phyloP scores from a whole-genome alignment of 495 filamentous ascomycete genomes.

The Aspergillus sparsus region DNA sequence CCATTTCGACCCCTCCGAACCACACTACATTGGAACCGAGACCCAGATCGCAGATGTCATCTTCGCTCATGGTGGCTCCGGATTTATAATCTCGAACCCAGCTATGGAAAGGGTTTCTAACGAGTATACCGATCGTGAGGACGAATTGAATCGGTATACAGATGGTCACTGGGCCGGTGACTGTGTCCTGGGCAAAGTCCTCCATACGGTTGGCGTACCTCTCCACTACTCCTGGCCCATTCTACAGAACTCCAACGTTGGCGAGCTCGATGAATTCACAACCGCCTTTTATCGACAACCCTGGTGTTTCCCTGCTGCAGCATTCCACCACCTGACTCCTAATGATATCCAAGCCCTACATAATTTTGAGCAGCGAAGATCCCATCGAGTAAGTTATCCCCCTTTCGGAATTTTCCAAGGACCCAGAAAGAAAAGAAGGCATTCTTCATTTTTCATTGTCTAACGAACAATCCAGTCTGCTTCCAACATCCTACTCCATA shows the following conservation, averaged over 20 bases:
- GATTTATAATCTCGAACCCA: constrained; percentile 62
- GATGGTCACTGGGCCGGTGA: constrained; percentile 68
- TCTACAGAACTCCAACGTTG: constrained; percentile 50
- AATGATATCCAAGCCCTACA: constrained; percentile 41
- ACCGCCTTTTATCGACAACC: constrained; percentile 41
- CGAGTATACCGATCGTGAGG: constrained; percentile 45
- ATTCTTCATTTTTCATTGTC: background rate
- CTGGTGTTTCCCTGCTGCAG: constrained; percentile 59
- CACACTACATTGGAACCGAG: constrained; percentile 61
- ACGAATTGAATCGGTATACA: constrained; percentile 54
- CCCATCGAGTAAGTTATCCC: constrained; percentile 32
- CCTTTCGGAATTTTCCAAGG: background rate
- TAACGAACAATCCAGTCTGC: constrained; percentile 29
- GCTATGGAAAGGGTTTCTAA: constrained; percentile 51
- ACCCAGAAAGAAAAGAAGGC: constrained; percentile 9
- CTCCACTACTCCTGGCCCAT: constrained; percentile 54
- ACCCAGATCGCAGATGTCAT: constrained; percentile 53
- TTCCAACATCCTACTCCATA: constrained; percentile 41
- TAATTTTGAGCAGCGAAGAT: constrained; percentile 45
- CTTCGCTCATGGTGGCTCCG: constrained; percentile 70
- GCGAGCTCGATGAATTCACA: constrained; percentile 47
- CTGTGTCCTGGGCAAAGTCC: constrained; percentile 58
- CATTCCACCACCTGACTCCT: constrained; percentile 53
- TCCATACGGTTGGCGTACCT: constrained; percentile 55
- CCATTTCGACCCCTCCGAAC: constrained; percentile 50